phyloP scores from a whole-genome alignment of 2,329 filamentous ascomycete species.

The Acephala macrosclerotiorum region DNA sequence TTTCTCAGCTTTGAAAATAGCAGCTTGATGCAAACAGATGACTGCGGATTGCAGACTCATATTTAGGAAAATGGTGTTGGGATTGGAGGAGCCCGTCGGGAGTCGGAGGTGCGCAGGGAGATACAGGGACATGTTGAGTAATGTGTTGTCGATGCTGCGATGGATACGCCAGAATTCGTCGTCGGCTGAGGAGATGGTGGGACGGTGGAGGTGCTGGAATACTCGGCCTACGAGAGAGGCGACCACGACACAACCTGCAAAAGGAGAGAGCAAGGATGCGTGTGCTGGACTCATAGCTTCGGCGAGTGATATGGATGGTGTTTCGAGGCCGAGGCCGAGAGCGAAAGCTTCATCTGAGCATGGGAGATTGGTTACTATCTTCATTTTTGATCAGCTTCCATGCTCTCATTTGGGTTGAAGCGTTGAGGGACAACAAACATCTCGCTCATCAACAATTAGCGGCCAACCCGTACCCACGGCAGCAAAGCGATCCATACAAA shows the following conservation, averaged over 20 bases:
- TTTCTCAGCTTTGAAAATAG: slow-evolving; percentile 87
- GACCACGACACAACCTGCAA: slow-evolving; percentile 80
- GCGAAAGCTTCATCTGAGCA: slow-evolving; percentile 83
- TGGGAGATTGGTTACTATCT: slow-evolving; percentile 81
- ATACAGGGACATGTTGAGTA: slow-evolving; percentile 84
- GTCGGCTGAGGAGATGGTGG: slow-evolving; percentile 78
- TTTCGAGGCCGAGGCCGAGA: slow-evolving; percentile 74
- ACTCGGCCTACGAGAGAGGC: slow-evolving; percentile 88
- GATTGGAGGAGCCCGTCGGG: slow-evolving; percentile 47
- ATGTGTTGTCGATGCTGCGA: slow-evolving; percentile 83
- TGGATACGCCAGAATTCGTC: slow-evolving; percentile 84
- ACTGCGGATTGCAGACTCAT: slow-evolving; percentile 95
- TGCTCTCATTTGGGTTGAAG: not conserved
- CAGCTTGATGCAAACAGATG: slow-evolving; percentile 95
- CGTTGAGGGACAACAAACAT: slow-evolving; percentile 51
- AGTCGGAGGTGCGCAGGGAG: slow-evolving; percentile 80
- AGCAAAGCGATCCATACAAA: slow-evolving; percentile 86
- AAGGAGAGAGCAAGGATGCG: slow-evolving; percentile 73
- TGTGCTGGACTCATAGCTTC: slow-evolving; percentile 74
- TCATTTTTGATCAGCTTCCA: not conserved
- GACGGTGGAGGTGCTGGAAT: slow-evolving; percentile 87
- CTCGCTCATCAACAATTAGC: slow-evolving; percentile 86
- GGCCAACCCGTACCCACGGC: slow-evolving; percentile 97
- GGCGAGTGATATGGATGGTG: slow-evolving; percentile 71
- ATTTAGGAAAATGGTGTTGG: slow-evolving; percentile 86